A percentile compares a stretch with the other conserved stretches of the same genome.
Conservation (phyloP, 177 flowering plant genomes). For the Telopea speciosissima region DNA sequence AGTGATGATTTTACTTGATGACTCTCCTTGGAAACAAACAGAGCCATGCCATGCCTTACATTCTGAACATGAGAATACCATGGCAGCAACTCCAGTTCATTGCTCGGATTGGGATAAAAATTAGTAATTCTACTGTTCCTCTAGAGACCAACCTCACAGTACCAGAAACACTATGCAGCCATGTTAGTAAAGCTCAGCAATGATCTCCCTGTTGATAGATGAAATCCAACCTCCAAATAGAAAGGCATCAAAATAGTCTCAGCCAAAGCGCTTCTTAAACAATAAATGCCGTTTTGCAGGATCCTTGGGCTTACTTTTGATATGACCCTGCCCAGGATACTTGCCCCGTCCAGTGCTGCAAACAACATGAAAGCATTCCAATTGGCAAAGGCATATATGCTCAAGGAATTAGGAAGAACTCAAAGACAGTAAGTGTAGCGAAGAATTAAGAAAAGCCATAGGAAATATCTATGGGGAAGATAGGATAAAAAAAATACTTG, state of each 20-base stretch:
- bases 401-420: neutral
- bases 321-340: slow-evolving; percentile 37
- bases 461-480: neutral
- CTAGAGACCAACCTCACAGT: neutral
- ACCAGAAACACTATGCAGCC: neutral
- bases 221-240: neutral
- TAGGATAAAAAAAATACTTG: slow-evolving; percentile 30
- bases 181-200: neutral
- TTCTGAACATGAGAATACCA: no score
- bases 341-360: slow-evolving; percentile 61
- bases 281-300: slow-evolving; percentile 71
- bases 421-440: neutral
- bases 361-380: neutral
- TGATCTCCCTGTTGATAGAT: neutral
- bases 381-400: neutral
- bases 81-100: no score
- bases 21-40: no score
- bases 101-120: neutral
- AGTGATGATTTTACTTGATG: no score
- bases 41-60: no score
- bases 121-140: neutral
- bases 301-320: slow-evolving; percentile 82
- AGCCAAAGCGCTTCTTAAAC: slow-evolving; percentile 66
- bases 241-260: slow-evolving; percentile 4
- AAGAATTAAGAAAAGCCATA: neutral